These are phyloP conservation scores for Teratosphaeria destructans DNA, from an alignment of 2,329 filamentous ascomycete species.

Conservation along the genomic window DNA sequence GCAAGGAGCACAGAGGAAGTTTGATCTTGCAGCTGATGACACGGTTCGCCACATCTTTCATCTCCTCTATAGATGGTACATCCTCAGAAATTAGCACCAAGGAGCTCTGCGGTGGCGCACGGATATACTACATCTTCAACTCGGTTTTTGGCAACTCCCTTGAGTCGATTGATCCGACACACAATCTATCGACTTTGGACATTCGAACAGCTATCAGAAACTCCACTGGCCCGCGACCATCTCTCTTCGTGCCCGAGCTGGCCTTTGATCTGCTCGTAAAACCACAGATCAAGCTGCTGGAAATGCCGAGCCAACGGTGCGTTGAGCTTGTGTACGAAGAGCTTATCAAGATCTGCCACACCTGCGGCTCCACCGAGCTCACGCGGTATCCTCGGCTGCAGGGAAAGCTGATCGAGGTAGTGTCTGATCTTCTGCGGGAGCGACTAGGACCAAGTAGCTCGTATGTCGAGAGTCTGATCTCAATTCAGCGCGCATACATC, in stretches of 20 bases:
- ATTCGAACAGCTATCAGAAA: conserved; percentile 97
- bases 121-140: conserved; percentile 99
- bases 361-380: conserved; percentile 89
- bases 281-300: conserved; percentile 93
- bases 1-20: conserved; percentile 91
- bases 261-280: conserved; percentile 97
- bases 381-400: conserved; percentile 86
- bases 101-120: conserved; percentile 85
- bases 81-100: conserved; percentile 98
- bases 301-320: conserved; percentile 88
- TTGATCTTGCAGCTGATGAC: conserved; percentile 97
- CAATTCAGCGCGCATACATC: conserved; percentile 96
- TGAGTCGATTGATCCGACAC: conserved; percentile 91
- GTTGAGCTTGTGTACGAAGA: conserved; percentile 98
- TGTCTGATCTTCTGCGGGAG: conserved; percentile 89
- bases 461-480: conserved; percentile 93
- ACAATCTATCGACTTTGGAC: conserved; percentile 85
- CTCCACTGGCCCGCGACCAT: conserved; percentile 89
- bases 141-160: conserved; percentile 95
- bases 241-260: conserved; percentile 92
- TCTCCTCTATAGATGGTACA: conserved; percentile 95
- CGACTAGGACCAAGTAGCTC: conserved; percentile 76
- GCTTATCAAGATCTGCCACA: conserved; percentile 98
- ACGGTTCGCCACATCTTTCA: conserved; percentile 93
- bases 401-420: conserved; percentile 94